Evolutionary conservation across 2,329 filamentous ascomycete species (phyloP).

Genomic region (Fusarium sp.): DNA sequence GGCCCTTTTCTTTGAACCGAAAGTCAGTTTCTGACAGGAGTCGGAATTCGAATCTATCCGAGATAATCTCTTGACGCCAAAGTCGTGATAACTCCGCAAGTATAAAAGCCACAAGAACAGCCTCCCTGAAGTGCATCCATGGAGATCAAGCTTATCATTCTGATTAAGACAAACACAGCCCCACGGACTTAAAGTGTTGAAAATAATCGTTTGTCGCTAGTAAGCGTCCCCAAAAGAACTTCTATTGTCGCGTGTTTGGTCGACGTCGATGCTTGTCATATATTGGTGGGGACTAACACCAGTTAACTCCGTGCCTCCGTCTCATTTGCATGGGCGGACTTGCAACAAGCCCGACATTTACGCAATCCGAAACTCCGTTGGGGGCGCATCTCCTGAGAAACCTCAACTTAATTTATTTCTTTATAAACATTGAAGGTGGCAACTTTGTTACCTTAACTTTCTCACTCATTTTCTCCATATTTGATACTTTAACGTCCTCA

Average conservation of each 20-base stretch:
- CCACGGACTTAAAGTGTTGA: conserved; percentile 6
- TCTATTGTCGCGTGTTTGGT: conserved; percentile 24
- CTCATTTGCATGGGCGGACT: conserved; percentile 11
- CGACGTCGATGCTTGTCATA: conserved; percentile 28
- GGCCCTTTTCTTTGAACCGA: background rate
- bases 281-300: conserved; percentile 27
- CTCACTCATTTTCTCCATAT: conserved; percentile 1
- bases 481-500: conserved; percentile 1
- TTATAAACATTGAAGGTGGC: conserved; percentile 3
- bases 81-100: conserved; percentile 24
- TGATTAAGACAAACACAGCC: conserved; percentile 18
- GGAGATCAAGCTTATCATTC: background rate
- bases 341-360: conserved; percentile 23
- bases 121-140: background rate
- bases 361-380: conserved; percentile 40
- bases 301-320: conserved; percentile 34
- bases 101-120: conserved; percentile 18
- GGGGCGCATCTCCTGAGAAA: conserved; percentile 38
- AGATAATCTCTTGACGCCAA: background rate
- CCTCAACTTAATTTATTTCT: conserved; percentile 33
- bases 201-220: conserved; percentile 4
- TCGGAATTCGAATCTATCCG: conserved; percentile 28
- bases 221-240: background rate
- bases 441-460: background rate
- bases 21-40: conserved; percentile 4